Conservation (phyloP, 495 filamentous ascomycete species). For the Trichoderma gamsii region DNA sequence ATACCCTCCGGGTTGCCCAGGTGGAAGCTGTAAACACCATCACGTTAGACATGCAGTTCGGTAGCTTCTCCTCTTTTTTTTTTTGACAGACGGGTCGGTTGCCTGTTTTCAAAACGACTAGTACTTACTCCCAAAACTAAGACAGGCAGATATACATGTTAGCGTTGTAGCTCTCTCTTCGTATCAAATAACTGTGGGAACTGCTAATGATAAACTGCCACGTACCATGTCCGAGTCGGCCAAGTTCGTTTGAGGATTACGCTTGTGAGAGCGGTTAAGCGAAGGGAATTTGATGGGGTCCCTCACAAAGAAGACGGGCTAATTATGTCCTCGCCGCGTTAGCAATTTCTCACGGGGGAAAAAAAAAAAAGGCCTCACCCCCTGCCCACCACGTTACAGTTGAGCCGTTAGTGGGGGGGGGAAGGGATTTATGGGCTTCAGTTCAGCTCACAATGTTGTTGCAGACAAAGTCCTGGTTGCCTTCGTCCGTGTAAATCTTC, state of each 20-base stretch:
- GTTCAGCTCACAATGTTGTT: conserved; percentile 36
- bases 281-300: conserved; percentile 64
- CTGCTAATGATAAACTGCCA: background rate
- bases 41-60: background rate
- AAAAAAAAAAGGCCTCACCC: background rate
- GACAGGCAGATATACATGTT: conserved; percentile 1
- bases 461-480: conserved; percentile 55
- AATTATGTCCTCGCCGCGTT: background rate
- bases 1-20: conserved; percentile 62
- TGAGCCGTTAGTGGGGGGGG: background rate
- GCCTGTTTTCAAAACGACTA: background rate
- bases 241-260: conserved; percentile 45
- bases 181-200: background rate
- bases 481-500: conserved; percentile 56
- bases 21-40: conserved; percentile 49
- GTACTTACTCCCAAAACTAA: conserved; percentile 32
- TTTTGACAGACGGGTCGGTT: too few species aligned
- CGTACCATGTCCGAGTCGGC: conserved; percentile 58
- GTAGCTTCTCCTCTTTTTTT: background rate
- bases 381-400: background rate
- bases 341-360: background rate
- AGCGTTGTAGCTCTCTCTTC: conserved; percentile 53
- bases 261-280: conserved; percentile 60
- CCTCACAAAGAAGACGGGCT: conserved; percentile 53
- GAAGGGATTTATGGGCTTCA: too few species aligned